Conservation (phyloP, 306 rosid genomes). For the Datisca glomerata region DNA sequence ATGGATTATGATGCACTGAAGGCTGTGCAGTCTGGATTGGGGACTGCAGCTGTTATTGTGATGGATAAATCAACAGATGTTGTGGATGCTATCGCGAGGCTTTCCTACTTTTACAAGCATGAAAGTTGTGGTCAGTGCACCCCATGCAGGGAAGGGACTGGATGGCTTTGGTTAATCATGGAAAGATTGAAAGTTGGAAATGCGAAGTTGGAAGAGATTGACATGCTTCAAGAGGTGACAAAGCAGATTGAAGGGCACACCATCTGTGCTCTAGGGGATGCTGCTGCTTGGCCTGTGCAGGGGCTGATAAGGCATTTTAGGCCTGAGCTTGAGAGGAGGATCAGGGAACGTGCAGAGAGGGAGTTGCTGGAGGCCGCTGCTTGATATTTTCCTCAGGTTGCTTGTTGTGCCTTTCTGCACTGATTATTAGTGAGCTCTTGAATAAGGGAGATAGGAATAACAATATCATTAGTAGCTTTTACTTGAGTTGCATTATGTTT, state of each 20-base stretch:
- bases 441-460: too few relatives aligned
- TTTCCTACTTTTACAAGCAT: conserved; percentile 97
- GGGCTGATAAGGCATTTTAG: conserved; percentile 97
- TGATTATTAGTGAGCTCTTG: conserved; percentile 2
- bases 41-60: conserved; percentile 98
- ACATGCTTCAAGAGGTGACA: conserved; percentile 97
- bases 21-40: conserved; percentile 79
- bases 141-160: conserved; percentile 98
- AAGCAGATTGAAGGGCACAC: conserved; percentile 99
- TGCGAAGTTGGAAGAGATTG: conserved; percentile 95
- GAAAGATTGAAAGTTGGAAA: conserved; percentile 95
- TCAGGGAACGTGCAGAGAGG: conserved; percentile 75
- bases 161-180: conserved; percentile 99
- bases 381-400: conserved; percentile 33
- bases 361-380: conserved; percentile 84
- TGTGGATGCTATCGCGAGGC: conserved; percentile 98
- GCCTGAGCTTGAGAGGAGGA: conserved; percentile 98
- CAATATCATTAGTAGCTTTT: not conserved
- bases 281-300: conserved; percentile 99
- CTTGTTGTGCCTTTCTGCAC: conserved; percentile 5
- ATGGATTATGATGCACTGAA: conserved; percentile 98
- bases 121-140: conserved; percentile 99
- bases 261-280: conserved; percentile 94
- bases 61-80: conserved; percentile 96
- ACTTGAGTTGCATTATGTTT: not conserved